A percentile compares a stretch with the other conserved stretches of the same genome.
phyloP scores from a whole-genome alignment of 176 grass and related monocot genomes.

The Coix lacrymajobi region DNA sequence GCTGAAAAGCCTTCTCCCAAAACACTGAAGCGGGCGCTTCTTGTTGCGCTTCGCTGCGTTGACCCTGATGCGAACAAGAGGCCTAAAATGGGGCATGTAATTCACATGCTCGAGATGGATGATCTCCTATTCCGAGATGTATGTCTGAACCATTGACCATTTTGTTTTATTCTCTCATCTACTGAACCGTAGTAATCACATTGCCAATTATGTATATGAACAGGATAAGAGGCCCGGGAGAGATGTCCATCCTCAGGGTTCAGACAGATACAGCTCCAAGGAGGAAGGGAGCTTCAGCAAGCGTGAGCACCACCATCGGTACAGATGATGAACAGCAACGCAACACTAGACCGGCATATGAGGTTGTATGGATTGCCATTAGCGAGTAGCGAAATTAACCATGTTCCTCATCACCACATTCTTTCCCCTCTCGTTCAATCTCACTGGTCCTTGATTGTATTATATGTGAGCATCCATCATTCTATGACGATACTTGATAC shows the following conservation, averaged over 20 bases:
- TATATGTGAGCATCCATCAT: constrained; percentile 57
- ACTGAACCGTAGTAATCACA: background rate
- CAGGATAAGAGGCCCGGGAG: constrained; percentile 62
- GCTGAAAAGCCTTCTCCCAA: constrained; percentile 72
- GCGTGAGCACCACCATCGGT: constrained; percentile 51
- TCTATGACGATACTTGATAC: constrained; percentile 38
- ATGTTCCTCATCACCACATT: constrained; percentile 27
- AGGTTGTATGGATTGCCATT: constrained; percentile 35
- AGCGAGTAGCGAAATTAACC: constrained; percentile 41
- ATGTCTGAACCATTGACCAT: background rate
- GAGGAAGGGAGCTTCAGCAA: constrained; percentile 61
- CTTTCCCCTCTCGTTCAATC: constrained; percentile 20
- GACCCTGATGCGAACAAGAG: constrained; percentile 88
- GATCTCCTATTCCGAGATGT: constrained; percentile 60
- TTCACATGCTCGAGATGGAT: constrained; percentile 99
- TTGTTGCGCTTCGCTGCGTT: constrained; percentile 79
- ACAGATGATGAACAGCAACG: constrained; percentile 36
- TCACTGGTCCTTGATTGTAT: constrained; percentile 50
- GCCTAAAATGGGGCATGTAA: constrained; percentile 95
- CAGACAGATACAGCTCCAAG: constrained; percentile 39
- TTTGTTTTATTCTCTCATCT: background rate
- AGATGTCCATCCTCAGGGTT: constrained; percentile 31
- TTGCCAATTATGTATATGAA: background rate
- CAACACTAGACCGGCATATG: background rate
- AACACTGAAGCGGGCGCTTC: constrained; percentile 61